A percentile compares a stretch with the other conserved stretches of the same genome.
phyloP scores from a whole-genome alignment of 495 filamentous ascomycete genomes.

The Trypethelium eluteriae region DNA sequence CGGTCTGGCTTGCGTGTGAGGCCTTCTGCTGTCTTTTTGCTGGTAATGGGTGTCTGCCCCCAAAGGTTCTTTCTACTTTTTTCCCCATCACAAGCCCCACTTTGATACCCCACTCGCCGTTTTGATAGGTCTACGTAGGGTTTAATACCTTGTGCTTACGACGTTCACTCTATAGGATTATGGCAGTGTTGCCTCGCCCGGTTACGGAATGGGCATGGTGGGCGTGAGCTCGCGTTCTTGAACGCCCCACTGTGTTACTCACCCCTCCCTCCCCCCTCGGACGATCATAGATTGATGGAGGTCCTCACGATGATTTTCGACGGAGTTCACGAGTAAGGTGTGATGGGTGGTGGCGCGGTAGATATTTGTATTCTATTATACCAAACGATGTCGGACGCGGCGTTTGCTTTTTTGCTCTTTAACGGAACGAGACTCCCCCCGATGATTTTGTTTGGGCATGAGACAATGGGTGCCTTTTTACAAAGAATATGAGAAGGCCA shows the following conservation, averaged over 20 bases:
- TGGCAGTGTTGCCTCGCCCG: not conserved
- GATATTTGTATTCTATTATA: conserved; percentile 8
- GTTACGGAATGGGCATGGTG: not conserved
- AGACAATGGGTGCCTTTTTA: not conserved
- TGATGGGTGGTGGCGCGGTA: not conserved
- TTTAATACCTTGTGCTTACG: not conserved
- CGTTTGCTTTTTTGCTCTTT: not conserved
- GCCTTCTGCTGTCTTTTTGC: not conserved
- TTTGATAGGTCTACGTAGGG: not conserved
- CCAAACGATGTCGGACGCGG: not conserved
- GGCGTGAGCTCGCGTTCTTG: conserved; percentile 2
- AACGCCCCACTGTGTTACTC: not conserved
- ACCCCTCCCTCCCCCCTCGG: not conserved
- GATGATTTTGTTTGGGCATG: not conserved
- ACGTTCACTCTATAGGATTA: not conserved
- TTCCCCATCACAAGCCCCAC: not conserved
- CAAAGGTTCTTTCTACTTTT: not conserved
- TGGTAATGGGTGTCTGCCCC: not conserved
- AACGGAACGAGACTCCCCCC: not conserved
- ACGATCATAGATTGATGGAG: not conserved
- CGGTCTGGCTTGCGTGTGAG: too few species aligned
- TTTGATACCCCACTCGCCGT: not conserved
- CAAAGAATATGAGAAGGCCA: not conserved
- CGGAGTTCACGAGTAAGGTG: not conserved
- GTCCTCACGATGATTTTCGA: not conserved